Conservation (phyloP, 805 yeast genomes). For the Sugiyamaella boreocaroliniensis region DNA sequence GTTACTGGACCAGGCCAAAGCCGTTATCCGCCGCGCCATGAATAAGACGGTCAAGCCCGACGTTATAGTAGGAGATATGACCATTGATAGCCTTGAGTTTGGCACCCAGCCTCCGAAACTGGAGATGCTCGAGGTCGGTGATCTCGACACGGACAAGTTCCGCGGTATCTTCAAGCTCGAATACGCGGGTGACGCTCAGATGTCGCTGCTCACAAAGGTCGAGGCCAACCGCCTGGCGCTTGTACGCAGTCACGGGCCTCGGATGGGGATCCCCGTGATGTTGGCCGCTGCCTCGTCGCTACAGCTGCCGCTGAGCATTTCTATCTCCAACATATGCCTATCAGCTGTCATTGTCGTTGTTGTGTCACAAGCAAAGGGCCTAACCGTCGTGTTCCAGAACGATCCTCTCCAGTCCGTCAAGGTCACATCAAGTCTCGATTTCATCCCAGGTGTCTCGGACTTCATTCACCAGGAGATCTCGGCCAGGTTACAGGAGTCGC, state of each 20-base stretch:
- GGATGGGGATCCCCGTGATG: conserved; percentile 23
- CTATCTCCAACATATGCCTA: conserved; percentile 19
- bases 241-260: conserved; percentile 29
- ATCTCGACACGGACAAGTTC: conserved; percentile 53
- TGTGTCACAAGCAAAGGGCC: conserved; percentile 25
- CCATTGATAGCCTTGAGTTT: conserved; percentile 58
- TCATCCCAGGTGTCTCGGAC: conserved; percentile 26
- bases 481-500: conserved; percentile 23
- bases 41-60: conserved; percentile 29
- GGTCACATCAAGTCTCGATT: conserved; percentile 28
- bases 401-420: conserved; percentile 26
- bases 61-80: conserved; percentile 37
- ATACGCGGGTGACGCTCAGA: conserved; percentile 67
- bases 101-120: conserved; percentile 70
- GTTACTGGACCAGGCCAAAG: conserved; percentile 51
- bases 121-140: conserved; percentile 74
- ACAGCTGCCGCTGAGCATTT: conserved; percentile 26
- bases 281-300: conserved; percentile 23
- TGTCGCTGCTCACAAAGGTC: conserved; percentile 64
- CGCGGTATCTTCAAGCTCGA: conserved; percentile 59
- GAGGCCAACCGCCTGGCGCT: conserved; percentile 61
- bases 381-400: conserved; percentile 26
- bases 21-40: conserved; percentile 27
- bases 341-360: conserved; percentile 26
- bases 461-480: conserved; percentile 22